A percentile compares a stretch with the other conserved stretches of the same genome.
Conservation (phyloP, 225 moss, liverwort and hornwort species). For the Thuidium tamariscinum region DNA sequence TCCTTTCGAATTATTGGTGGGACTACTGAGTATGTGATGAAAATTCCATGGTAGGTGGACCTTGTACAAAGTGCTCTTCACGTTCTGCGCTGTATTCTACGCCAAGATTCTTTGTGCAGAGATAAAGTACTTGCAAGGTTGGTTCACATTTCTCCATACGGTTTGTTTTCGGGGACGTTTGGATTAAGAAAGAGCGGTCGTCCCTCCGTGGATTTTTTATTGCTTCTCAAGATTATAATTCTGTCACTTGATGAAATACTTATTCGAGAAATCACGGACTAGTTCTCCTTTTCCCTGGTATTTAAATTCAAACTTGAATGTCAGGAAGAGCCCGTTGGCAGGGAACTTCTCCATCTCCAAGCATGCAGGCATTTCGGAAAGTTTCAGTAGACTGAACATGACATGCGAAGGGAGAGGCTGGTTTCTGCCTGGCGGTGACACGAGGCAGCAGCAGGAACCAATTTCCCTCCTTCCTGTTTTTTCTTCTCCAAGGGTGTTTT, state of each 20-base stretch:
- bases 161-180: background rate
- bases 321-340: background rate
- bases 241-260: background rate
- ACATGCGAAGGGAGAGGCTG: conserved; percentile 33
- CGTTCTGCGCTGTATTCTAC: conserved; percentile 65
- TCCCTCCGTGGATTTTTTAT: background rate
- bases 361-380: conserved; percentile 7
- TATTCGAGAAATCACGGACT: background rate
- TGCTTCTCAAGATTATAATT: background rate
- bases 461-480: conserved; percentile 30
- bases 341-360: background rate
- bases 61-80: conserved; percentile 61
- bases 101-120: conserved; percentile 60
- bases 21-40: background rate
- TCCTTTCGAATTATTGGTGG: background rate
- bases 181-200: background rate
- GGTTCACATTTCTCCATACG: background rate
- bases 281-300: background rate
- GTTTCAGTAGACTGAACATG: conserved; percentile 22
- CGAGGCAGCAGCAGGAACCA: conserved; percentile 5
- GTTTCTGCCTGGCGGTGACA: conserved; percentile 6
- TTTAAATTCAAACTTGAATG: background rate
- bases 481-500: conserved; percentile 59
- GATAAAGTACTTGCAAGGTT: conserved; percentile 70
- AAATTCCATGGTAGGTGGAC: conserved; percentile 32